Conservation (phyloP, 1,284 basidiomycete genomes). For the Mixia osmundae region DNA sequence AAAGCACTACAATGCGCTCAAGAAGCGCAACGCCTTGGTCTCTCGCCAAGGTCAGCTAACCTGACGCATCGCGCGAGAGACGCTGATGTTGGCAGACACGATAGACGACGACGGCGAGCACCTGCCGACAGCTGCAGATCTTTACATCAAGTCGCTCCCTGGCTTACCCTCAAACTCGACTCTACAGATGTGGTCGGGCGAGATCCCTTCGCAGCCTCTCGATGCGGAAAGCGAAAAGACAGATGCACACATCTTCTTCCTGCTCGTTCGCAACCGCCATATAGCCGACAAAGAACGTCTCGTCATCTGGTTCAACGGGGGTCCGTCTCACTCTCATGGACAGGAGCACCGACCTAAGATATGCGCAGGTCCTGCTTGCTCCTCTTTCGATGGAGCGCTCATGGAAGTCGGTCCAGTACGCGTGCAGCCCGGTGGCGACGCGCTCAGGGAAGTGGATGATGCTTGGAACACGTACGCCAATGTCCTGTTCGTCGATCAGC, state of each 20-base stretch:
- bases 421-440: slow-evolving; percentile 35
- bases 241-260: slow-evolving; percentile 64
- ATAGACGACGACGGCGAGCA: no score
- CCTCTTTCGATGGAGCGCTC: slow-evolving; percentile 87
- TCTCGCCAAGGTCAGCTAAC: no score
- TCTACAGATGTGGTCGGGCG: slow-evolving; percentile 18
- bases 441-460: slow-evolving; percentile 52
- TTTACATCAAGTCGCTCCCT: slow-evolving; percentile 16
- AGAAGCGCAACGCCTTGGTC: no score
- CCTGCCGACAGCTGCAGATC: slow-evolving; percentile 11
- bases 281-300: slow-evolving; percentile 60
- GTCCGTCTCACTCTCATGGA: slow-evolving; percentile 18
- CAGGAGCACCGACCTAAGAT: not conserved
- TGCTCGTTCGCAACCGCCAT: slow-evolving; percentile 67
- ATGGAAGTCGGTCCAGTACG: slow-evolving; percentile 87
- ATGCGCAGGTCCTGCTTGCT: slow-evolving; percentile 77
- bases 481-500: slow-evolving; percentile 91
- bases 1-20: no score
- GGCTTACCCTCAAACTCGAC: slow-evolving; percentile 14
- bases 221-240: slow-evolving; percentile 8
- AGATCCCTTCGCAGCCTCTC: slow-evolving; percentile 13
- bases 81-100: no score
- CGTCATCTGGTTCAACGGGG: slow-evolving; percentile 8
- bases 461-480: slow-evolving; percentile 99
- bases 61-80: no score